Percentiles rank a stretch among this genome's conserved stretches.
phyloP scores from a whole-genome alignment of 305 asterid species.

The Fraxinus nigra region DNA sequence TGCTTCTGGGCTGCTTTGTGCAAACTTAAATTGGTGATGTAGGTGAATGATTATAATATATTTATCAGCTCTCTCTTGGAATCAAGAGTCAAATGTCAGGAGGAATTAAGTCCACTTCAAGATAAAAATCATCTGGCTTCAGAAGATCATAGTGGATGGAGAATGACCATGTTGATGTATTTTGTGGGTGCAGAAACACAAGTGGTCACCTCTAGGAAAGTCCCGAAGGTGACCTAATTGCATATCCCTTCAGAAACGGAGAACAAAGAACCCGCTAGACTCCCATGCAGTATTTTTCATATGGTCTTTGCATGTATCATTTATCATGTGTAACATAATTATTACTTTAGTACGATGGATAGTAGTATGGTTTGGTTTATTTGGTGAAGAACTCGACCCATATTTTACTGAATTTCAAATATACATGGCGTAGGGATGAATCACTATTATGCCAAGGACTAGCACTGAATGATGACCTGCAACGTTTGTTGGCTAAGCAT shows the following conservation, averaged over 20 bases:
- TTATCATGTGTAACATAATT: background rate
- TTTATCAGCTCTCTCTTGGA: background rate
- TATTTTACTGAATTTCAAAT: background rate
- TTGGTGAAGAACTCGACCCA: background rate
- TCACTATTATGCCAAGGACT: conserved; percentile 86
- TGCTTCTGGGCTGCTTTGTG: background rate
- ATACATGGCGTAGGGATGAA: conserved; percentile 63
- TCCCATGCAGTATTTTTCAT: conserved; percentile 5
- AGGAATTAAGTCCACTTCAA: background rate
- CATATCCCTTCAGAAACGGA: background rate
- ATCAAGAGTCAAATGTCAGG: background rate
- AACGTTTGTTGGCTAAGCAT: conserved; percentile 83
- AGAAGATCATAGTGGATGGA: background rate
- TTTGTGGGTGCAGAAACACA: conserved; percentile 5
- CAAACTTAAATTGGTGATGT: background rate
- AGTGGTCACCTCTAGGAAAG: background rate
- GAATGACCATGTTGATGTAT: background rate
- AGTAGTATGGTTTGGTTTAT: background rate
- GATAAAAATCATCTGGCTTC: background rate
- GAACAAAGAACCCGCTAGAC: background rate
- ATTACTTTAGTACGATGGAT: background rate
- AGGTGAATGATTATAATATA: conserved; percentile 6
- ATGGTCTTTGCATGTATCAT: conserved; percentile 15
- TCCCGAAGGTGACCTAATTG: background rate
- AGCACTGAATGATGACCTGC: conserved; percentile 86